Evolutionary conservation across 2,329 filamentous ascomycete species (phyloP), one percentile per base, ranked within the genome.

Genomic region (Rhinocladiella similis): DNA sequence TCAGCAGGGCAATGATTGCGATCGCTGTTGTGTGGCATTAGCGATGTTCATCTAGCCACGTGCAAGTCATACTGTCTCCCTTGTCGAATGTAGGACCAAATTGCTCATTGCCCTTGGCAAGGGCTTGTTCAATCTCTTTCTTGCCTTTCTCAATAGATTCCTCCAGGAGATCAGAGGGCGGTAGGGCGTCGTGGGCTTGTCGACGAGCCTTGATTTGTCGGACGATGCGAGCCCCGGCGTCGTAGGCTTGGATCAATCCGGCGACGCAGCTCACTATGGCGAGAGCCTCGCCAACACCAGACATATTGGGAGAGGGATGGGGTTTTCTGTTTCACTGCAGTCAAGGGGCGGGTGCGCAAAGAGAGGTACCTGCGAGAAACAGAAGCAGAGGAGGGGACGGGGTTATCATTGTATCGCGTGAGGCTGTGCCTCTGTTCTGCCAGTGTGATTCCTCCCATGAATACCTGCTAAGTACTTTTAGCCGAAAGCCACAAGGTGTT

Each of bases 211-310:
- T 57, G 55, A 57, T 57, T 33, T 57, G 55, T 41, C 27, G 47
- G 45, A 57, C 38, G 29, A 57, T 50, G 38, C 55, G 55, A 27
- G 29, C 45, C 25, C 55, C 55, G 16, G 55, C 50, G 48, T 57
- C 55, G 19, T 54, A 57, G 36, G 55, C 55, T 41, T 57, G 55
- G 33, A 57, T 57, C 36, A 57, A 36, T 14, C 55, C 55, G 2
- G 55, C 55, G 9, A 57, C 55, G 46, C 50, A 53, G 43, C 55
- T 57, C 35, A 57, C 55, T 35, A 57, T 57, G 12, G 55, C 55
- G 22, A 57, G 55, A 47, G 51, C 50, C 50, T 57, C 55, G 47
- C 55, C 55, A 12, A 57, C 46, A 27, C 55, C 55, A 36, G 55
- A 57, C 55, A 57, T 57, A 43, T 35, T 47, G 45, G 29, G 41